Conservation (phyloP, 2,329 filamentous ascomycete genomes). For the Apiospora koreana region DNA sequence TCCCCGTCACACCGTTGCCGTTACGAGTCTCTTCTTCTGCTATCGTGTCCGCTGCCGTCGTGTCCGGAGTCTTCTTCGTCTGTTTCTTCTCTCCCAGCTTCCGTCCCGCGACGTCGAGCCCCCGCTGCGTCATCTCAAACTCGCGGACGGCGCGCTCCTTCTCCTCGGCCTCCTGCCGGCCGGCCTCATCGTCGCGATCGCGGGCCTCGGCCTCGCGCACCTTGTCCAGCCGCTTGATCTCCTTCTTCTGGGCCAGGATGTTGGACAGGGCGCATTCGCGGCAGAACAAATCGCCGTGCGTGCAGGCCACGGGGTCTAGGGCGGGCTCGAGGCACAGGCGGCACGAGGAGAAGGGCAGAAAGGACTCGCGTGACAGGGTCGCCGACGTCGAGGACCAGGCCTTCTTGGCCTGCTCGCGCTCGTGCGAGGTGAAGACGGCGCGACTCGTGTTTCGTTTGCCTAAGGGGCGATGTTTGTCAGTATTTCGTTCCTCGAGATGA, state of each 20-base stretch:
- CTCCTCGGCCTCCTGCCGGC: constrained; percentile 68
- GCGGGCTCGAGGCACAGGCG: constrained; percentile 82
- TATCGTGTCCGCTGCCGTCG: neutral
- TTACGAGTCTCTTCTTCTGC: constrained; percentile 17
- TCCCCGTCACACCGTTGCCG: constrained; percentile 41
- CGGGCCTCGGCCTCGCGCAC: constrained; percentile 60
- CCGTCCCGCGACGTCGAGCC: constrained; percentile 45
- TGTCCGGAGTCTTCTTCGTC: constrained; percentile 19
- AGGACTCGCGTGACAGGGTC: constrained; percentile 86
- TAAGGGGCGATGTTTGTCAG: constrained; percentile 27
- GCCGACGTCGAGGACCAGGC: constrained; percentile 82
- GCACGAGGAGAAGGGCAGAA: constrained; percentile 88
- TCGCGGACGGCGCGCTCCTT: constrained; percentile 71
- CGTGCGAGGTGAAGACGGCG: constrained; percentile 91
- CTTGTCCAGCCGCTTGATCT: constrained; percentile 80
- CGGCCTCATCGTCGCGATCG: constrained; percentile 62
- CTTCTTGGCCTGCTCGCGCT: constrained; percentile 78
- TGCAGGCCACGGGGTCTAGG: constrained; percentile 80
- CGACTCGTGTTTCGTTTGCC: constrained; percentile 89
- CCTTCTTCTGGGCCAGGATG: constrained; percentile 86
- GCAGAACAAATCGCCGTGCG: constrained; percentile 88
- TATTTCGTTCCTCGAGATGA: neutral
- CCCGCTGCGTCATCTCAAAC: constrained; percentile 84
- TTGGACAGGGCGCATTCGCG: constrained; percentile 91
- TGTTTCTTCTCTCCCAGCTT: constrained; percentile 28